Percentiles rank a stretch among this genome's conserved stretches.
Evolutionary conservation across 345 rosid species (phyloP).

Genomic region (Citrus maxima): DNA sequence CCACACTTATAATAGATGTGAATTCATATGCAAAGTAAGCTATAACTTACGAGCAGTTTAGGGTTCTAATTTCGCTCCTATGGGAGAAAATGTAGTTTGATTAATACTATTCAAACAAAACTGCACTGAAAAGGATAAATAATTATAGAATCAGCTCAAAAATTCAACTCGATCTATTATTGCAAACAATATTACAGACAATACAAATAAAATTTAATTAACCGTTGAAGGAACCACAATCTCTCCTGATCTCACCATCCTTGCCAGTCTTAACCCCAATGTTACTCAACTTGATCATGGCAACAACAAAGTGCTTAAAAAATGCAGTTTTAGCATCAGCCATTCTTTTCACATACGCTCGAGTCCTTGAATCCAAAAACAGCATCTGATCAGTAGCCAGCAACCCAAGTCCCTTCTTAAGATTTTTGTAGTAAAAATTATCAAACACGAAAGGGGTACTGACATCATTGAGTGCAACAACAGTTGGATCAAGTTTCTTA

Average conservation of each 20-base stretch:
- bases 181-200: too few species aligned
- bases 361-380: neutral
- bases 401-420: conserved; percentile 6
- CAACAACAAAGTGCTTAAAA: conserved; percentile 1
- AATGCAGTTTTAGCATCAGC: conserved; percentile 3
- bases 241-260: conserved; percentile 11
- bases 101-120: too few species aligned
- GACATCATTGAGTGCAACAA: conserved; percentile 5
- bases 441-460: conserved; percentile 10
- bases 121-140: too few species aligned
- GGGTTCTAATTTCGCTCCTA: neutral
- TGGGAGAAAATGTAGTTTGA: too few species aligned
- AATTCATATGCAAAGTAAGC: neutral
- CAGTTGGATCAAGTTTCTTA: neutral
- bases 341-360: conserved; percentile 1
- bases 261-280: conserved; percentile 3
- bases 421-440: conserved; percentile 8
- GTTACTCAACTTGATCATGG: conserved; percentile 10
- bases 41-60: neutral
- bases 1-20: neutral
- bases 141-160: neutral
- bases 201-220: neutral
- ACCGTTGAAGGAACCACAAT: conserved; percentile 10
- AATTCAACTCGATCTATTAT: neutral
- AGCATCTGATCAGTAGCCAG: conserved; percentile 6